Evolutionary conservation across 2,329 filamentous ascomycete genomes (phyloP).

Genomic region (Clarireedia paspali): DNA sequence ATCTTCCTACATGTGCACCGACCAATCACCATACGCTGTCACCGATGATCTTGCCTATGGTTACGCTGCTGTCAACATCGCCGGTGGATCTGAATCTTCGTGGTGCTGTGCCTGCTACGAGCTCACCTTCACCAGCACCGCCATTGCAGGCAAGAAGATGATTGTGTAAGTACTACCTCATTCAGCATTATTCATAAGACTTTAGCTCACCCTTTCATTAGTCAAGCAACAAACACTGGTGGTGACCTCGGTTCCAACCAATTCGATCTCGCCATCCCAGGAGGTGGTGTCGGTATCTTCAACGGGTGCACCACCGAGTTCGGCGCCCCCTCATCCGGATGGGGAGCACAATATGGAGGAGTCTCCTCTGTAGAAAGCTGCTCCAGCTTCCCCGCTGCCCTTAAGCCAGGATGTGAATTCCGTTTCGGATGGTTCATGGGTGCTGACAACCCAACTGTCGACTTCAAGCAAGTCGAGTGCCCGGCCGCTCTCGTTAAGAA

Average conservation of each 20-base stretch:
- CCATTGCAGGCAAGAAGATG: constrained; percentile 52
- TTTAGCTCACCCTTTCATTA: neutral
- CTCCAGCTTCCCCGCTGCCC: constrained; percentile 34
- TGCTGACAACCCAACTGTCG: constrained; percentile 40
- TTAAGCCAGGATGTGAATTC: constrained; percentile 43
- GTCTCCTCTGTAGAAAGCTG: constrained; percentile 36
- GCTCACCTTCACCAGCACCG: constrained; percentile 38
- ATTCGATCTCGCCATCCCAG: constrained; percentile 48
- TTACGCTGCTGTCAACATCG: constrained; percentile 49
- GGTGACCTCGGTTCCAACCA: constrained; percentile 48
- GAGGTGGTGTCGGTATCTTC: constrained; percentile 48
- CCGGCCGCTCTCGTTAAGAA: constrained; percentile 38
- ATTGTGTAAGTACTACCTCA: constrained; percentile 34
- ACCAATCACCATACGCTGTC: constrained; percentile 55
- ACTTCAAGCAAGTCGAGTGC: constrained; percentile 40
- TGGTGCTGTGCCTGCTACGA: constrained; percentile 63
- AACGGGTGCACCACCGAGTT: constrained; percentile 45
- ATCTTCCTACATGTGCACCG: constrained; percentile 46
- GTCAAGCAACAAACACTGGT: constrained; percentile 55
- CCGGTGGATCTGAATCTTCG: constrained; percentile 44
- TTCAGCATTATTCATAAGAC: neutral
- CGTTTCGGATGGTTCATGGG: constrained; percentile 46
- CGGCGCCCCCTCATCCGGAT: constrained; percentile 33
- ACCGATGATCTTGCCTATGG: constrained; percentile 51
- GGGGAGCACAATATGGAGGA: constrained; percentile 42